These are phyloP conservation scores for Primulina huaijiensis DNA, from an alignment of 257 asterid genomes.

Conservation along the genomic window DNA sequence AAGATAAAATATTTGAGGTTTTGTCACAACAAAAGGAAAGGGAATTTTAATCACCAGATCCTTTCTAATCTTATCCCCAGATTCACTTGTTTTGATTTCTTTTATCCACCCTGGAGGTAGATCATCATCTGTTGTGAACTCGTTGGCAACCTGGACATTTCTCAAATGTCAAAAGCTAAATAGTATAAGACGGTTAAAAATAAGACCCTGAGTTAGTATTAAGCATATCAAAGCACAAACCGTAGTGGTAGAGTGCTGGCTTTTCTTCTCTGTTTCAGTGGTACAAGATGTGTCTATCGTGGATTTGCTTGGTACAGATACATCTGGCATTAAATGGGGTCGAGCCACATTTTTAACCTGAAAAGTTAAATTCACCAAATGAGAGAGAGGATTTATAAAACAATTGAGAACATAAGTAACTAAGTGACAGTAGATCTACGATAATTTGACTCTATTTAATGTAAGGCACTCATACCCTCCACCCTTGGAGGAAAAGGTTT, in stretches of 20 bases:
- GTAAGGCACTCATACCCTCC: not conserved
- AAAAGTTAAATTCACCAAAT: slow-evolving; percentile 3
- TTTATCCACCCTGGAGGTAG: slow-evolving; percentile 54
- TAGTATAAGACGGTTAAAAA: not conserved
- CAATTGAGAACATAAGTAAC: not conserved
- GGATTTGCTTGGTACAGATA: slow-evolving; percentile 19
- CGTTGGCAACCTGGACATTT: not conserved
- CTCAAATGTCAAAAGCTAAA: not conserved
- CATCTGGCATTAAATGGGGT: slow-evolving; percentile 9
- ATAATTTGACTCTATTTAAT: not conserved
- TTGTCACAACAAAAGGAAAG: not conserved
- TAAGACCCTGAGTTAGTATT: not conserved
- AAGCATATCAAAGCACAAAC: not conserved
- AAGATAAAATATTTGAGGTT: not conserved
- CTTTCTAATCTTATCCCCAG: slow-evolving; percentile 35
- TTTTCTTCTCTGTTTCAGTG: slow-evolving; percentile 17
- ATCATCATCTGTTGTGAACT: not conserved
- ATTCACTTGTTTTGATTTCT: slow-evolving; percentile 45
- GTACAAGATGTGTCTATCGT: slow-evolving; percentile 12
- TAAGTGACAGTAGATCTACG: not conserved
- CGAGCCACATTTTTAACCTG: slow-evolving; percentile 26
- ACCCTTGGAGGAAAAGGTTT: not conserved
- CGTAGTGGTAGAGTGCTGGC: not conserved
- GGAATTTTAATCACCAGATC: slow-evolving; percentile 47
- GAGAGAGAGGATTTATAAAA: not conserved